Conservation (phyloP, 1,139 yeast genomes). For the Geotrichum reessii region DNA sequence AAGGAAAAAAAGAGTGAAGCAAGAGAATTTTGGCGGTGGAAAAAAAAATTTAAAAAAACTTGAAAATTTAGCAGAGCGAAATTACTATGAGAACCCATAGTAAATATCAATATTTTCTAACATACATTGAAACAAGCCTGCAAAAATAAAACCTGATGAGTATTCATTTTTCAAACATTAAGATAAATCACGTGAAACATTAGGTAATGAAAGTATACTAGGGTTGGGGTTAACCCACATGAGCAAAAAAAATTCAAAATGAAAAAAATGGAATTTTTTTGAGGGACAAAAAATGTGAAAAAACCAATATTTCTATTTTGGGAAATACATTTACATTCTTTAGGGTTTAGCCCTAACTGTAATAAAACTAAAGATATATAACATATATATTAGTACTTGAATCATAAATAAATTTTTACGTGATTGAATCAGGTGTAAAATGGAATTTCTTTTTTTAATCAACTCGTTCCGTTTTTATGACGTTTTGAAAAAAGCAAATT, state of each 20-base stretch:
- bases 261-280: no score
- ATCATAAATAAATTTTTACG: no score
- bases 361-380: no score
- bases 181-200: neutral
- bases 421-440: no score
- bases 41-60: no score
- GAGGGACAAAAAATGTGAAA: no score
- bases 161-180: neutral
- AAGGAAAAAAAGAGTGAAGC: neutral
- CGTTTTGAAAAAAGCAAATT: no score
- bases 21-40: neutral
- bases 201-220: neutral
- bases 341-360: neutral
- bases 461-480: no score
- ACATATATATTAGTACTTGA: no score
- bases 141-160: neutral
- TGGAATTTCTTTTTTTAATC: no score
- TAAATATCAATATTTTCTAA: no score
- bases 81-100: neutral
- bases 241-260: neutral
- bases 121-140: no score
- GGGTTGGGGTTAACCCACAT: neutral
- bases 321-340: neutral
- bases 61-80: neutral
- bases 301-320: neutral